Base-by-base conservation (phyloP, 805 yeast genomes). In the Metschnikowia sp. region DNA sequence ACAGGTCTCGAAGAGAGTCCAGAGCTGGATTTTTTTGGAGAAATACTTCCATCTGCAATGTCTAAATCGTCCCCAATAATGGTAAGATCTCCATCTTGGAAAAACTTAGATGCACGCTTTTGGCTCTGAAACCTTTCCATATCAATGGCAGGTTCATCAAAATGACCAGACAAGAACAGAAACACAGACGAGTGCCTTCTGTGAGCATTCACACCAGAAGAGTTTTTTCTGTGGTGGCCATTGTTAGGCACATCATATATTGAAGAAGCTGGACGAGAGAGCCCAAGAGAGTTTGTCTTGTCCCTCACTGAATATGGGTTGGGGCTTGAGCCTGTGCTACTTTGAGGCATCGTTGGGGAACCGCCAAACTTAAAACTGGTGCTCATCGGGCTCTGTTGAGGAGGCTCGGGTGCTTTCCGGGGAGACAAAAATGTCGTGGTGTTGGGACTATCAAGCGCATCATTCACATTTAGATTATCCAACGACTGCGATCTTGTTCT, bases 341-440 rank as follows among this genome's bases (percentile, higher is more conserved):
- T 40, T 15, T 36, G 46, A 12, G 46, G 31, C 10, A 34, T 28
- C 18, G 29, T 45, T 3, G 55, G 58, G 11, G 53, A 57, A 35
- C 58, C 69, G 6, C 66, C 76, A 53, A 64, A 75, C 58, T 58
- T 67, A 56, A 39, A 76, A 39, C 33, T 41, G 22, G 57, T 52
- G 47, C 61, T 60, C 44, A 63, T 40, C 3, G 71, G 68, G 36
- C 64, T 63, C 10, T 51, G 45, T 30, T 65, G 66, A 3, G 90
- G 90, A 0, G 89, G 89, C 44, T 76, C 76, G 1, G 91, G 91
- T 0, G 89, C 87, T 56, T 72, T 82, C 64, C 89, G 74, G n/a
- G 89, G 88, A 0, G 89, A 83, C 15, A 74, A 64, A 59, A 83
- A 84, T 32, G 52, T 62, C 47, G 61, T 51, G 13, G 52, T 44